Base-by-base conservation (phyloP, 495 filamentous ascomycete species). In the Hypoxylon lienhwacheense region DNA sequence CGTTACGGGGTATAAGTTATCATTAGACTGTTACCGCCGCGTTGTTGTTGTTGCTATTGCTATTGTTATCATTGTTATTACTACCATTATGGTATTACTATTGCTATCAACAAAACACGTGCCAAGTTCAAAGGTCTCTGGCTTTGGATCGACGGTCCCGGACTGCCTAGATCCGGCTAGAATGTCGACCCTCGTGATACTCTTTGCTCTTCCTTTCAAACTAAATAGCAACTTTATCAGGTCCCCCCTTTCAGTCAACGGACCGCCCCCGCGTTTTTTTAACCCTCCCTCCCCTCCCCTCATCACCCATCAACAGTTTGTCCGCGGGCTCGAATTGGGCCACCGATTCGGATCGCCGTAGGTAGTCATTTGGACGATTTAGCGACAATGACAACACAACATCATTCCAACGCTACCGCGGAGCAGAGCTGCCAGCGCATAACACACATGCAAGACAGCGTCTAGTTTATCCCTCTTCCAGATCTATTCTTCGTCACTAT, bases 301-400 rank as follows among this genome's bases (percentile, higher is more conserved):
- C 25, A 43, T 52, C 34, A 55, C 47, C n/a, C n/a, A n/a, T n/a
- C n/a, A n/a, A n/a, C n/a, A n/a, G 33, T 26, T 41, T 35, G 21
- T 34, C 40, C 41, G 36, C 51, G 22, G 39, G 17, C 32, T 51
- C 22, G 46, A 31, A 33, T 42, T 50, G 33, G 40, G 41, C 25
- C 48, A 26, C 47, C 43, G 25, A 36, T 34, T 43, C 34, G 10
- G 53, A 45, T 42, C 21, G 29, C 14, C 8, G 49, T 17, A 4
- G 15, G n/a, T 16, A 61, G 58, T 61, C 58, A 61, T 53, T 61
- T 61, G 58, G 33, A 61, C 58, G 42, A 55, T 61, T 55, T 56
- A 49, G 47, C 52, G 26, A 61, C 51, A 37, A 52, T 61, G 58
- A 53, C 58, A 61, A 56, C 58, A 45, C 58, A 53, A 49, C 41